Evolutionary conservation across 139 green algal species (phyloP).

Genomic region (Chlorella ohadii): DNA sequence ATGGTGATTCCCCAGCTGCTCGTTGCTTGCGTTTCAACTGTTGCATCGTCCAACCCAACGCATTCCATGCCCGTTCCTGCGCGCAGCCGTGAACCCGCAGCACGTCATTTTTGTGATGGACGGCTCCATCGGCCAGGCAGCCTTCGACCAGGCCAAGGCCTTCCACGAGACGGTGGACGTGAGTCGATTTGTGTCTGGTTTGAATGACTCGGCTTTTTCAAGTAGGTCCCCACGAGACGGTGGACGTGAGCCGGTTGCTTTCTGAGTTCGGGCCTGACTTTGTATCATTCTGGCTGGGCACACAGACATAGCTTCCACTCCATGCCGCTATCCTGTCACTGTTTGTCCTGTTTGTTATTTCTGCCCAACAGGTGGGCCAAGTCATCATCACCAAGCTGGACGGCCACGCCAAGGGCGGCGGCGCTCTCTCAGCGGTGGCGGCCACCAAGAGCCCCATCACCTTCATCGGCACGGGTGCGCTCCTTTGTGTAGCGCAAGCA

Average conservation of each 20-base stretch:
- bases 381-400: slow-evolving; percentile 99
- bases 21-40: no score
- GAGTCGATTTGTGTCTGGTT: background rate
- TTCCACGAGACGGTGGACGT: slow-evolving; percentile 96
- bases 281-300: no score
- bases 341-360: no score
- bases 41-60: no score
- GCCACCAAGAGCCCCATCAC: slow-evolving; percentile 95
- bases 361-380: slow-evolving; percentile 72
- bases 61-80: no score
- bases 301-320: no score
- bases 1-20: no score
- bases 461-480: slow-evolving; percentile 93
- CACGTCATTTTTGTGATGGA: slow-evolving; percentile 99
- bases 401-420: slow-evolving; percentile 98
- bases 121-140: slow-evolving; percentile 95
- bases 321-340: no score
- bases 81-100: slow-evolving; percentile 78
- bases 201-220: no score
- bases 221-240: slow-evolving; percentile 88
- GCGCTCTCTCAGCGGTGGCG: slow-evolving; percentile 91
- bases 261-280: no score
- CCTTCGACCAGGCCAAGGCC: slow-evolving; percentile 96
- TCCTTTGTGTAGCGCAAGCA: no score
- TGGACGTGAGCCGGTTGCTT: slow-evolving; percentile 62